Base-by-base conservation (phyloP, 2,329 filamentous ascomycete species). In the Fusarium heterosporum region DNA sequence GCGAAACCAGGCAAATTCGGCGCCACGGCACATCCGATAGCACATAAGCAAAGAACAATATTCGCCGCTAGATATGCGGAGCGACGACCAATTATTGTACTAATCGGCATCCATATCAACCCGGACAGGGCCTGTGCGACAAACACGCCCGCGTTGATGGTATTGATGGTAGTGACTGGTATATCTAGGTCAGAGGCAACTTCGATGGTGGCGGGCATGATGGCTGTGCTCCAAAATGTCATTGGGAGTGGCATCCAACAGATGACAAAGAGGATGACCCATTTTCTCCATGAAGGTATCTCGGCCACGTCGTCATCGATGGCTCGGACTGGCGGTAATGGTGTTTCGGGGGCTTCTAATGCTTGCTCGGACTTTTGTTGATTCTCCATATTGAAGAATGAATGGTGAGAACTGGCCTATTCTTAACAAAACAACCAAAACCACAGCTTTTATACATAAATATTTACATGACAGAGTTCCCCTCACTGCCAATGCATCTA, bases 191-290 rank as follows among this genome's bases (percentile, higher is more conserved):
- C 64, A 4, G 61, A 46, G 2, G 71, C 68, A 14, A 73, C 45
- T 32, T 73, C 71, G 4, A 62, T 19, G 0, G 66, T 72, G 0
- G 69, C 71, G 3, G 71, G 70, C 71, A 73, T 71, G 6, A 73
- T 68, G 2, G 71, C 69, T 1, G 71, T 73, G 34, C 71, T 69
- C 71, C 71, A 73, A 45, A 73, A 73, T 3, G 71, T 73, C 71
- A 72, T 73, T 11, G 71, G 71, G 6, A 73, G 56, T 2, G 71
- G 70, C 71, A 73, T 73, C 71, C 71, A 73, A 8, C 71, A 73
- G 11, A 73, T 71, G 6, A 73, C 71, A 17, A 73, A 73, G 14
- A 73, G 69, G 12, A 73, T 73, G 1, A 73, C 55, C 70, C 71
- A 73, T 62, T 69, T 73, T n/a, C 71, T 50, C 71, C 71, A 73